Evolutionary conservation across 306 rosid species (phyloP).

Genomic region (Arachis stenosperma): DNA sequence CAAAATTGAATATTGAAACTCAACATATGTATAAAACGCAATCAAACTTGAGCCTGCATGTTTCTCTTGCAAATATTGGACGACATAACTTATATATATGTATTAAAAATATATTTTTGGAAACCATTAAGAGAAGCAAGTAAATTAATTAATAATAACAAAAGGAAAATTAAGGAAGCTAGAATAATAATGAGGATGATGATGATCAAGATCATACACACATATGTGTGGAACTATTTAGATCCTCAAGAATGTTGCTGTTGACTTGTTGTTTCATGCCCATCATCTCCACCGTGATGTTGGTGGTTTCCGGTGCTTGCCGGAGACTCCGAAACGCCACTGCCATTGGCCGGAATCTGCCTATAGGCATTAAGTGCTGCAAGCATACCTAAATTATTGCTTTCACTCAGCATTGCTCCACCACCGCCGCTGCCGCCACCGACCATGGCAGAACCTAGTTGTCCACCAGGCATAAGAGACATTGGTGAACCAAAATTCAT

Average conservation of each 20-base stretch:
- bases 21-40: slow-evolving; percentile 43
- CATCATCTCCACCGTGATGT: slow-evolving; percentile 59
- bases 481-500: slow-evolving; percentile 85
- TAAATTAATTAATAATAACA: slow-evolving; percentile 18
- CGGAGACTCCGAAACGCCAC: slow-evolving; percentile 45
- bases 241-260: slow-evolving; percentile 51
- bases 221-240: slow-evolving; percentile 9
- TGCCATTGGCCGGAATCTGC: slow-evolving; percentile 45
- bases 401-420: slow-evolving; percentile 42
- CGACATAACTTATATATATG: slow-evolving; percentile 37
- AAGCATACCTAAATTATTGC: slow-evolving; percentile 76
- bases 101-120: slow-evolving; percentile 27
- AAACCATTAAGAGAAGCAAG: slow-evolving; percentile 32
- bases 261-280: slow-evolving; percentile 54
- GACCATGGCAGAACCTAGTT: slow-evolving; percentile 43
- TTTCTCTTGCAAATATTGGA: slow-evolving; percentile 32
- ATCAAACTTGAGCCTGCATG: slow-evolving; percentile 49
- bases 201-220: slow-evolving; percentile 47
- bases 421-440: slow-evolving; percentile 25
- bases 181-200: slow-evolving; percentile 14
- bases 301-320: slow-evolving; percentile 44
- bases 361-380: slow-evolving; percentile 72
- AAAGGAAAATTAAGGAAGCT: slow-evolving; percentile 37
- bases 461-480: slow-evolving; percentile 69
- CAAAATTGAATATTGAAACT: slow-evolving; percentile 47